Evolutionary conservation across 192 early-diverging fungal species (phyloP).

Genomic region (Coemansia sp.): DNA sequence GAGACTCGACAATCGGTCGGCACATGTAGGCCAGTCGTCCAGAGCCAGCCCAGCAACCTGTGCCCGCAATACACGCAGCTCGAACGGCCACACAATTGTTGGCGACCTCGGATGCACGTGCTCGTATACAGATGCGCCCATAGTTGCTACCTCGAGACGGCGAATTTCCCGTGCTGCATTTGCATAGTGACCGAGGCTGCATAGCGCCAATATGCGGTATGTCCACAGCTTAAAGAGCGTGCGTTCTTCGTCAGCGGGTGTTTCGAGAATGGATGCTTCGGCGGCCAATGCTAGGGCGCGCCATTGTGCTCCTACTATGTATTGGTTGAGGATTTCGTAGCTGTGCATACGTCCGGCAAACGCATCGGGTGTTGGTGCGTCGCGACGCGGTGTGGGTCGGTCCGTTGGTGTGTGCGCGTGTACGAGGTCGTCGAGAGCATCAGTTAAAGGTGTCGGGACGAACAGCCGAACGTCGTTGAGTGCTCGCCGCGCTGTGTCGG

Average conservation of each 20-base stretch:
- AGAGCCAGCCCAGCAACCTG: slow-evolving; percentile 15
- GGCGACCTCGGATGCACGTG: not conserved
- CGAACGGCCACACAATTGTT: slow-evolving; percentile 39
- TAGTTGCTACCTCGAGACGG: slow-evolving; percentile 13
- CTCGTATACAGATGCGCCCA: not conserved
- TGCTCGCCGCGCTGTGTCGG: not conserved
- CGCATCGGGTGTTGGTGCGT: slow-evolving; percentile 12
- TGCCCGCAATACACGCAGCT: slow-evolving; percentile 41
- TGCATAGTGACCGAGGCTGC: slow-evolving; percentile 1
- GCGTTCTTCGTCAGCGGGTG: not conserved
- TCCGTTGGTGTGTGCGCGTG: slow-evolving; percentile 20
- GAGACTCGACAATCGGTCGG: slow-evolving; percentile 29
- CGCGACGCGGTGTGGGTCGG: slow-evolving; percentile 28
- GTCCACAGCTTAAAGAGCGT: slow-evolving; percentile 29
- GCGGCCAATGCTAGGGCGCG: slow-evolving; percentile 37
- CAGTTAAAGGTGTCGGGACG: slow-evolving; percentile 28
- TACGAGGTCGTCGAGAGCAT: slow-evolving; percentile 31
- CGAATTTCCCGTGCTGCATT: slow-evolving; percentile 25
- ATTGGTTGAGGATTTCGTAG: slow-evolving; percentile 47
- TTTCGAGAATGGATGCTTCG: slow-evolving; percentile 23
- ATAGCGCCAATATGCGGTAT: slow-evolving; percentile 36
- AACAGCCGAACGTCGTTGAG: slow-evolving; percentile 37
- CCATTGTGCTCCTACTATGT: slow-evolving; percentile 36
- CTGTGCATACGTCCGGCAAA: slow-evolving; percentile 21
- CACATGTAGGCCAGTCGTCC: slow-evolving; percentile 7